These are phyloP conservation scores for Senecio squalidus DNA, from an alignment of 140 eudicot species.

Conservation along the genomic window DNA sequence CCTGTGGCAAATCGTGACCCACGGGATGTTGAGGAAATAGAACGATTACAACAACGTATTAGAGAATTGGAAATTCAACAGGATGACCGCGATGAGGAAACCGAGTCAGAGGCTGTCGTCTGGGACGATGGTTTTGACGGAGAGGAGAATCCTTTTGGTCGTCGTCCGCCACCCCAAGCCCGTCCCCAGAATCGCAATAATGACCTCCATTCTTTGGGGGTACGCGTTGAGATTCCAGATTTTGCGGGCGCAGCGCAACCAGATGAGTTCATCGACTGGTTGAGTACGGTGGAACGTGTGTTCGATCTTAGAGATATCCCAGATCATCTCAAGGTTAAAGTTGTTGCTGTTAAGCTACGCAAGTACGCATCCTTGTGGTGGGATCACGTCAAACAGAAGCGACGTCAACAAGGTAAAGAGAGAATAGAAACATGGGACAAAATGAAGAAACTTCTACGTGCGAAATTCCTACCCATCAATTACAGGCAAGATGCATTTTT, in stretches of 20 bases:
- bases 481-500: background rate
- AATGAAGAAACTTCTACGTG: background rate
- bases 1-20: background rate
- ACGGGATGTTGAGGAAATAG: background rate
- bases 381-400: background rate
- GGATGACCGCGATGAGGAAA: background rate
- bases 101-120: background rate
- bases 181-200: background rate
- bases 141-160: background rate
- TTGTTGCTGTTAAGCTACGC: background rate
- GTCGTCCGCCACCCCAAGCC: background rate
- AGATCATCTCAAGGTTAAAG: background rate
- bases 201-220: background rate
- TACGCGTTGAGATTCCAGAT: conserved; percentile 1
- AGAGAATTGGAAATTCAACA: background rate
- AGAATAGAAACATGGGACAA: background rate
- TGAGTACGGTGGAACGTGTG: background rate
- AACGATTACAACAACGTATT: background rate
- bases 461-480: background rate
- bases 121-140: background rate
- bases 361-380: too few relatives aligned
- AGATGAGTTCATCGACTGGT: background rate
- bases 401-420: background rate
- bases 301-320: background rate
- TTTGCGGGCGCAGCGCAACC: background rate